Conservation (phyloP, 768 basidiomycete genomes). For the Podaxis carcinomalis region DNA sequence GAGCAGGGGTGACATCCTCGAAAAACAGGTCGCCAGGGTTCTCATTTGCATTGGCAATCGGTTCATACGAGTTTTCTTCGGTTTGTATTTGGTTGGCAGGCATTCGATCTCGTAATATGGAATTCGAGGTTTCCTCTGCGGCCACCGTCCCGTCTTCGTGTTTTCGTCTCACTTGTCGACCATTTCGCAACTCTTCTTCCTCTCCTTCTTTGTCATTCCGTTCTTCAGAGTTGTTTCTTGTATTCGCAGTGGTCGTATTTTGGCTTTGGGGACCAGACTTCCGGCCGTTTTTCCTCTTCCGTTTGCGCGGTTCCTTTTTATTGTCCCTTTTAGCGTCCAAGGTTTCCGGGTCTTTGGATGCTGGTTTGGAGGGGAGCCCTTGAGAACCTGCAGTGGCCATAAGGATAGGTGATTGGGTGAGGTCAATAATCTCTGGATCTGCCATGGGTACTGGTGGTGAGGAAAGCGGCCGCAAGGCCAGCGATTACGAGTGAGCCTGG, state of each 20-base stretch:
- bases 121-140: neutral
- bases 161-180: slow-evolving; percentile 10
- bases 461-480: neutral
- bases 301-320: slow-evolving; percentile 18
- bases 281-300: slow-evolving; percentile 19
- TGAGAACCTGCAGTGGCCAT: neutral
- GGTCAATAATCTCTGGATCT: slow-evolving; percentile 28
- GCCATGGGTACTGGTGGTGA: neutral
- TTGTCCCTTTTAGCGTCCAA: neutral
- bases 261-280: slow-evolving; percentile 20
- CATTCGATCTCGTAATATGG: neutral
- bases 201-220: slow-evolving; percentile 12
- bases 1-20: slow-evolving; percentile 42
- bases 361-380: neutral
- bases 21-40: slow-evolving; percentile 34
- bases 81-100: neutral
- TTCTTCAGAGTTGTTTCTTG: slow-evolving; percentile 18
- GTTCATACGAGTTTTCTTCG: neutral
- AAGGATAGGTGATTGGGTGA: slow-evolving; percentile 19
- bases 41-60: neutral
- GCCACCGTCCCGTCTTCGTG: neutral
- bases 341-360: neutral
- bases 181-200: neutral
- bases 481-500: neutral
- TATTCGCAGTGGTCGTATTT: slow-evolving; percentile 13